Evolutionary conservation across 1,139 yeast genomes (phyloP).

Genomic region (Pichia sp.): DNA sequence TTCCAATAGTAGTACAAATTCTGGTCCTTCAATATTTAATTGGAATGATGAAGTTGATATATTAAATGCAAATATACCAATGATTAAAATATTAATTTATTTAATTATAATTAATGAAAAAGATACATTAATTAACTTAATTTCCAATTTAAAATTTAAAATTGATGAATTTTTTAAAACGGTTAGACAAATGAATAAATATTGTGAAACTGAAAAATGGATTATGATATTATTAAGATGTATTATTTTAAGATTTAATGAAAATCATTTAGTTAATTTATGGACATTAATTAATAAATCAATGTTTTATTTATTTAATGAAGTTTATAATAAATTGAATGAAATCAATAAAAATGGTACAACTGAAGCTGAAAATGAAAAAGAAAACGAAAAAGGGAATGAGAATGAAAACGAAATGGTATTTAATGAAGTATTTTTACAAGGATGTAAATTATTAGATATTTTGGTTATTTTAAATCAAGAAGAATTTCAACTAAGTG

Average conservation of each 20-base stretch:
- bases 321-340: constrained; percentile 48
- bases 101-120: constrained; percentile 54
- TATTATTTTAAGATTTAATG: constrained; percentile 53
- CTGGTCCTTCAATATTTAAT: constrained; percentile 51
- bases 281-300: constrained; percentile 64
- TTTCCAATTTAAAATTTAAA: constrained; percentile 47
- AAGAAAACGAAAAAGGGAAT: not conserved
- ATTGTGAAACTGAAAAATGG: constrained; percentile 37
- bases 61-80: constrained; percentile 28
- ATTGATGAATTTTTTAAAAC: constrained; percentile 38
- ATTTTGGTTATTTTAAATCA: constrained; percentile 56
- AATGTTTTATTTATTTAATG: constrained; percentile 18
- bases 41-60: constrained; percentile 71
- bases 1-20: constrained; percentile 32
- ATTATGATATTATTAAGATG: constrained; percentile 57
- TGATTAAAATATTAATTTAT: constrained; percentile 53
- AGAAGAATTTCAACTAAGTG: constrained; percentile 75
- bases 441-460: constrained; percentile 74
- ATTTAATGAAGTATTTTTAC: constrained; percentile 28
- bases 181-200: constrained; percentile 21
- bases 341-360: constrained; percentile 19
- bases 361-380: constrained; percentile 25
- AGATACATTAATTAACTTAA: constrained; percentile 45
- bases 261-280: constrained; percentile 56
- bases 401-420: constrained; percentile 30